Base-by-base conservation (phyloP, 1,284 basidiomycete genomes). In the Pseudozyma sp. region DNA sequence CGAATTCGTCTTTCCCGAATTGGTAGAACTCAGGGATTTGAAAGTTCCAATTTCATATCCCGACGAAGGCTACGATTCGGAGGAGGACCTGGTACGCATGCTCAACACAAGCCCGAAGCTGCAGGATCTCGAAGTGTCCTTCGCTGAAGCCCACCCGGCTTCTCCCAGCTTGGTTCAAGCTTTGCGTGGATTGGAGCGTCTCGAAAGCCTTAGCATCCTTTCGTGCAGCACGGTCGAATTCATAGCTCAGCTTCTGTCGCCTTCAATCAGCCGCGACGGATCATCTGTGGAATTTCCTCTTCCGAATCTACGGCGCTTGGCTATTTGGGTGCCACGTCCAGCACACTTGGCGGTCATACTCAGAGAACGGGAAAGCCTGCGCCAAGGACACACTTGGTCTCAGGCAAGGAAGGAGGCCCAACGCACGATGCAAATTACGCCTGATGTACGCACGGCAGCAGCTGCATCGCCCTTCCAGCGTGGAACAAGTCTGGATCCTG, bases 1-100 rank as follows among this genome's bases (percentile, higher is more conserved):
- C 52, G 44, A 21, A 35, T 53, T 53, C n/a, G 25, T 34, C 16
- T 53, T 53, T 35, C 52, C 52, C 12, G 25, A 44, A 13, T 19
- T 53, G 25, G 14, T n/a, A 14, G 40, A 13, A 31, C 52, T 53
- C 40, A 21, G 19, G 12, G 16, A 35, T 11, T 44, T 43, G 6
- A 31, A 10, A 12, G 39, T 44, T n/a, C 39, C 12, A 31, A 3
- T 31, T 31, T 31, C 25, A 31, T 31, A 31, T 31, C 25, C 25
- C 10, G 49, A 51, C 31, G 35, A 25, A 3, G 3, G 18, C 10
- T 6, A 5, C 16, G 10, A 36, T 18, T 8, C 34, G 34, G 49
- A 43, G 19, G 36, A 42, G 4, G 52, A 53, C 16, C 5, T 35
- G 11, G 40, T 14, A 10, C 52, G 52, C 5, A 14, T 53, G 40